A percentile compares a stretch with the other conserved stretches of the same genome.
These are phyloP conservation scores for Leccinum aurantiacum DNA, from an alignment of 768 basidiomycete species.

Conservation along the genomic window DNA sequence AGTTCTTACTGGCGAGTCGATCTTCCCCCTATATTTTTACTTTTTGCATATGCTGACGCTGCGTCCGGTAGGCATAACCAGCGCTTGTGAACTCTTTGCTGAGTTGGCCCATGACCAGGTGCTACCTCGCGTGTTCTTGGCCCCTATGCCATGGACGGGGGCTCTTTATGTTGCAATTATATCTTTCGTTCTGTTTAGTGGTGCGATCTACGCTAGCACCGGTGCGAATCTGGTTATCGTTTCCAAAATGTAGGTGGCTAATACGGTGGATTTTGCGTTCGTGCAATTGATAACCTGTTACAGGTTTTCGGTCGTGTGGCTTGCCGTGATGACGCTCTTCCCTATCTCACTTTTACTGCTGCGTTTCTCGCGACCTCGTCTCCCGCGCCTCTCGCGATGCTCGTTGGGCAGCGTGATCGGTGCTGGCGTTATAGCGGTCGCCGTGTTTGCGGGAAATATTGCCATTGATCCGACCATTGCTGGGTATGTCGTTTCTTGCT, in stretches of 20 bases:
- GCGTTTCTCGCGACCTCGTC: slow-evolving; percentile 63
- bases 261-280: background rate
- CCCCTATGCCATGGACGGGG: slow-evolving; percentile 47
- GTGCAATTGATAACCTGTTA: slow-evolving; percentile 1
- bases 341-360: slow-evolving; percentile 59
- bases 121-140: slow-evolving; percentile 53
- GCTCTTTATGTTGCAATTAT: slow-evolving; percentile 54
- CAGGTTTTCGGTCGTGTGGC: slow-evolving; percentile 69
- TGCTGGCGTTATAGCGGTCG: slow-evolving; percentile 41
- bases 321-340: slow-evolving; percentile 63
- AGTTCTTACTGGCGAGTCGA: slow-evolving; percentile 56
- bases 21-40: background rate
- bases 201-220: slow-evolving; percentile 56
- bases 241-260: slow-evolving; percentile 52
- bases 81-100: slow-evolving; percentile 57
- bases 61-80: slow-evolving; percentile 46
- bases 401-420: slow-evolving; percentile 41
- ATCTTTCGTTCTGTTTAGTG: slow-evolving; percentile 49
- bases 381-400: slow-evolving; percentile 45
- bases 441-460: slow-evolving; percentile 59
- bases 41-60: background rate
- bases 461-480: slow-evolving; percentile 54
- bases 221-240: slow-evolving; percentile 52
- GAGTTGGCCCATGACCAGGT: slow-evolving; percentile 61
- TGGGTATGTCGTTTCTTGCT: slow-evolving; percentile 39